Conservation (phyloP, 2,329 filamentous ascomycete genomes). For the Fragosphaeria purpurea region DNA sequence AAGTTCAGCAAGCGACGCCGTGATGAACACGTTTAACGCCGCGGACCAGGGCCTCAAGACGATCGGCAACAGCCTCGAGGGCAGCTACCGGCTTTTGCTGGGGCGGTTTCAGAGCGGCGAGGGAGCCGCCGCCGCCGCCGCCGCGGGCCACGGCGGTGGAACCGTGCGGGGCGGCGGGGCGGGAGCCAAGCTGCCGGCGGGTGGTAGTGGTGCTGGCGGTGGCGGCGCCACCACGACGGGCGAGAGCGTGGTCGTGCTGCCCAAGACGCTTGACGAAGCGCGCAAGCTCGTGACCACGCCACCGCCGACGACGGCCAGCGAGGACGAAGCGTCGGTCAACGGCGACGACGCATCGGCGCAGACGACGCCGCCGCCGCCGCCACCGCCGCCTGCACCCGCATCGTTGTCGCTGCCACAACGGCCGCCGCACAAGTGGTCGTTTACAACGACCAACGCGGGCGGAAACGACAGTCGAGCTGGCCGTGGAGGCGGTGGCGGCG, state of each 20-base stretch:
- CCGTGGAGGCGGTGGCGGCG: too few relatives aligned
- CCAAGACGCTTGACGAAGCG: constrained; percentile 88
- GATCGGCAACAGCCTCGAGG: constrained; percentile 81
- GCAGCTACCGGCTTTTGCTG: constrained; percentile 87
- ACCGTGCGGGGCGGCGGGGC: constrained; percentile 25
- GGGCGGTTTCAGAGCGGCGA: constrained; percentile 50
- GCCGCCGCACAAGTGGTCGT: constrained; percentile 6
- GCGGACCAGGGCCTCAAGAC: constrained; percentile 89
- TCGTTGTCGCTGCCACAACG: not conserved
- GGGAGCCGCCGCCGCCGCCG: not conserved
- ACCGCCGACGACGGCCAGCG: constrained; percentile 40
- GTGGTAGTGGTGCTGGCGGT: constrained; percentile 20
- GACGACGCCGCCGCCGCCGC: constrained; percentile 2
- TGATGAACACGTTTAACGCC: constrained; percentile 76
- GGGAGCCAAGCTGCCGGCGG: not conserved
- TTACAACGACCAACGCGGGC: too few relatives aligned
- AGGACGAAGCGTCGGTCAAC: constrained; percentile 51
- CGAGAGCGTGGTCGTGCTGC: constrained; percentile 44
- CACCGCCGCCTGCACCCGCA: not conserved
- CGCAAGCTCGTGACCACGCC: constrained; percentile 75
- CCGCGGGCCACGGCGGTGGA: constrained; percentile 19
- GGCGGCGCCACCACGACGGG: constrained; percentile 59
- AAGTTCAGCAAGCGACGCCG: constrained; percentile 71
- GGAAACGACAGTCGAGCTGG: constrained; percentile 60
- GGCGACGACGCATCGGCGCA: constrained; percentile 32